phyloP scores from a whole-genome alignment of 1,139 yeast species.

The Blastobotrys persicus region DNA sequence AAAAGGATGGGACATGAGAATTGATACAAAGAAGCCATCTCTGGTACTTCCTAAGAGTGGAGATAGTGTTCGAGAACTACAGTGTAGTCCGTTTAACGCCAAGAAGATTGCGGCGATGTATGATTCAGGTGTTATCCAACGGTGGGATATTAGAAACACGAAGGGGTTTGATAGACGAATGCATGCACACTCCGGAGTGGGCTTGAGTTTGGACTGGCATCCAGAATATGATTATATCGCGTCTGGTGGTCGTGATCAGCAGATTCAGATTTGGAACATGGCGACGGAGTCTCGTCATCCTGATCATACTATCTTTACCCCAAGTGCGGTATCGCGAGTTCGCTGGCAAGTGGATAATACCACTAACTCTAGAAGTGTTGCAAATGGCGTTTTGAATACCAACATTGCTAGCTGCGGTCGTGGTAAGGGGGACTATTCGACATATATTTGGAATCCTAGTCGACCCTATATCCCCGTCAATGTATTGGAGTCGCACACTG shows the following conservation, averaged over 20 bases:
- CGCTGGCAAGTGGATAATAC: slow-evolving; percentile 52
- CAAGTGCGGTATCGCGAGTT: slow-evolving; percentile 74
- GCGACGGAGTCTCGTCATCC: slow-evolving; percentile 51
- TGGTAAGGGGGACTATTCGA: slow-evolving; percentile 65
- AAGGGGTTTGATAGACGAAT: slow-evolving; percentile 57
- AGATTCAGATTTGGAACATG: slow-evolving; percentile 77
- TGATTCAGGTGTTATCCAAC: slow-evolving; percentile 84
- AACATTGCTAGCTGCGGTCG: slow-evolving; percentile 76
- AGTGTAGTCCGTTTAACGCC: slow-evolving; percentile 42
- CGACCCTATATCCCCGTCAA: slow-evolving; percentile 76
- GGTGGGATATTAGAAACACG: slow-evolving; percentile 72
- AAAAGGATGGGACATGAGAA: slow-evolving; percentile 82
- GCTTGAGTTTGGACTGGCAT: slow-evolving; percentile 84
- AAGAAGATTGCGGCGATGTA: slow-evolving; percentile 67
- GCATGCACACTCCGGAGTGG: slow-evolving; percentile 92
- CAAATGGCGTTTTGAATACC: slow-evolving; percentile 37
- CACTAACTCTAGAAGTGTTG: slow-evolving; percentile 13
- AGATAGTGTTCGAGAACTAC: slow-evolving; percentile 43
- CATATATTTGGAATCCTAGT: slow-evolving; percentile 69
- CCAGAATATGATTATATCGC: slow-evolving; percentile 77
- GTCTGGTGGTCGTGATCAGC: slow-evolving; percentile 92
- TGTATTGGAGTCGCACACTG: slow-evolving; percentile 53
- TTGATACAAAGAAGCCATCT: slow-evolving; percentile 48
- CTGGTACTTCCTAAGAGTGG: slow-evolving; percentile 48
- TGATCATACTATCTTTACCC: slow-evolving; percentile 67